Evolutionary conservation across 2,329 filamentous ascomycete genomes (phyloP).

Genomic region (Alternaria arborescens): DNA sequence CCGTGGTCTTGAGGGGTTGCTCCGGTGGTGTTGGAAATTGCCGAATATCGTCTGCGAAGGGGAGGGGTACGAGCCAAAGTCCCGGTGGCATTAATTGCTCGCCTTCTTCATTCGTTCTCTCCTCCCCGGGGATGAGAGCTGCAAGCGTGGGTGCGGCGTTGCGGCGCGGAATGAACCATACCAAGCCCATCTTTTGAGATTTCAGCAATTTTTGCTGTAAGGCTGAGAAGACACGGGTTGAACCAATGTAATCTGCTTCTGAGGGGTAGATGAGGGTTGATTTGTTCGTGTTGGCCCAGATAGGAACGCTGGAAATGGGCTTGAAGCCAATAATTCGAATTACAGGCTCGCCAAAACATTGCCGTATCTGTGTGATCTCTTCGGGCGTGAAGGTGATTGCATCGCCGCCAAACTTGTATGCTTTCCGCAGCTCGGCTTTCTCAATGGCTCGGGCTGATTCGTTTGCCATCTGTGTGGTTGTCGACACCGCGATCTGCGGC

Average conservation of each 20-base stretch:
- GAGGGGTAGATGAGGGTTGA: conserved; percentile 94
- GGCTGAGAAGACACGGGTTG: conserved; percentile 89
- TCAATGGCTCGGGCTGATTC: conserved; percentile 80
- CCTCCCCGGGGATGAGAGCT: conserved; percentile 79
- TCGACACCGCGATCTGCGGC: conserved; percentile 78
- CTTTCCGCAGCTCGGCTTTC: conserved; percentile 84
- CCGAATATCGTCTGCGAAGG: conserved; percentile 88
- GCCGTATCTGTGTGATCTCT: conserved; percentile 78
- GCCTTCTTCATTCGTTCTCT: conserved; percentile 68
- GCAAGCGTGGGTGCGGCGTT: conserved; percentile 83
- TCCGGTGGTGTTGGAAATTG: conserved; percentile 72
- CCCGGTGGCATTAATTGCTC: conserved; percentile 80
- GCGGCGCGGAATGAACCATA: conserved; percentile 85
- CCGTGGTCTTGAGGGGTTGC: conserved; percentile 57
- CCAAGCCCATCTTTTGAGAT: conserved; percentile 81
- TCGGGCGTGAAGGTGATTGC: conserved; percentile 86
- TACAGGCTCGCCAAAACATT: conserved; percentile 78
- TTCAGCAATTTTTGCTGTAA: conserved; percentile 86
- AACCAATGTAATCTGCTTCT: conserved; percentile 88
- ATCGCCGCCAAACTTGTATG: conserved; percentile 94
- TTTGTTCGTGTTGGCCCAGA: conserved; percentile 86
- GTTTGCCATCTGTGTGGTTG: conserved; percentile 78
- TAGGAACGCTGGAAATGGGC: conserved; percentile 73
- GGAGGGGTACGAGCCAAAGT: conserved; percentile 87
- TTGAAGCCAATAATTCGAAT: conserved; percentile 97